Evolutionary conservation across 2,329 filamentous ascomycete species (phyloP).

Genomic region (Beauveria pseudobassiana): DNA sequence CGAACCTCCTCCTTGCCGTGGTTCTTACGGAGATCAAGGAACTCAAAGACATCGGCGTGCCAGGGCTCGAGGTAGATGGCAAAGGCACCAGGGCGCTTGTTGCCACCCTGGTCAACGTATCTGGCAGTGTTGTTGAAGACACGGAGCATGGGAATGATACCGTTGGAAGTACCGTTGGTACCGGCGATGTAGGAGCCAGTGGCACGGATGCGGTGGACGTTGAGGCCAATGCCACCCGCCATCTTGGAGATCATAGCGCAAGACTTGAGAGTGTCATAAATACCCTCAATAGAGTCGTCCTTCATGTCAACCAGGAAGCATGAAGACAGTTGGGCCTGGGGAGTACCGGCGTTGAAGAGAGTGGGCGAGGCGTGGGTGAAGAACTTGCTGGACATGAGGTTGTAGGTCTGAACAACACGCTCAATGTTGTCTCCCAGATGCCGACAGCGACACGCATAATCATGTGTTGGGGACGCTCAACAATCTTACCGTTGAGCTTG

Average conservation of each 20-base stretch:
- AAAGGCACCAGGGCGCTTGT: constrained; percentile 97
- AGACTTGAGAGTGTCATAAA: constrained; percentile 98
- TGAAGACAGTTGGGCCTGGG: constrained; percentile 87
- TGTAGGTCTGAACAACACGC: constrained; percentile 93
- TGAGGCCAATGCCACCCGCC: constrained; percentile 94
- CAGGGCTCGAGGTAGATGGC: constrained; percentile 98
- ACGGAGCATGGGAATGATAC: constrained; percentile 93
- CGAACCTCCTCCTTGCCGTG: constrained; percentile 98
- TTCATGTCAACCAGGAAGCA: constrained; percentile 99
- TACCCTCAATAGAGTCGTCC: constrained; percentile 97
- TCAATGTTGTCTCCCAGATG: constrained; percentile 92
- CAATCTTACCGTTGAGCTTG: constrained; percentile 90
- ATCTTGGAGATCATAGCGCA: constrained; percentile 99
- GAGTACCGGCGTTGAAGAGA: constrained; percentile 95
- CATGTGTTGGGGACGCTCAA: constrained; percentile 97
- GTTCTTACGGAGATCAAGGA: constrained; percentile 97
- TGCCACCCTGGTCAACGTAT: constrained; percentile 97
- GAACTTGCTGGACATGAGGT: constrained; percentile 97
- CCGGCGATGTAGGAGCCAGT: constrained; percentile 97
- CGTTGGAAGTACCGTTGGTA: constrained; percentile 97
- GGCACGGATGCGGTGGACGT: constrained; percentile 92
- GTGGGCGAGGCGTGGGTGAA: constrained; percentile 98
- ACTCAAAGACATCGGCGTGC: constrained; percentile 97
- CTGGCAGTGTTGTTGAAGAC: constrained; percentile 99
- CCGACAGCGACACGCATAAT: constrained; percentile 98